A percentile compares a stretch with the other conserved stretches of the same genome.
phyloP scores from a whole-genome alignment of 2,329 filamentous ascomycete species.

The Diaporthe velutina region DNA sequence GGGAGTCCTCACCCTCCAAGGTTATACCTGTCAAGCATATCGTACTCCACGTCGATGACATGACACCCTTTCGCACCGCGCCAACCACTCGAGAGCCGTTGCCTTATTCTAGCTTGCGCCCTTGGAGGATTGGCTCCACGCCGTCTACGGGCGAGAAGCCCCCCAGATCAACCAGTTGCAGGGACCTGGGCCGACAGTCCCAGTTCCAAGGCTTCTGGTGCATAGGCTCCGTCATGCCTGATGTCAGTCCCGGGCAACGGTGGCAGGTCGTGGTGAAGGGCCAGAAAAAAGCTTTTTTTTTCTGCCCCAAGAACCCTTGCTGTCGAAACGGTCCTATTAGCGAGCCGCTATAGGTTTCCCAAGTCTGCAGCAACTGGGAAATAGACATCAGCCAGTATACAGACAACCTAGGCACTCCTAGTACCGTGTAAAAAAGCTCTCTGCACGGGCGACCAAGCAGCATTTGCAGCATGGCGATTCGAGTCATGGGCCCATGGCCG shows the following conservation, averaged over 20 bases:
- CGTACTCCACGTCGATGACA: not conserved
- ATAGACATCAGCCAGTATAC: not conserved
- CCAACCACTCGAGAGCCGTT: slow-evolving; percentile 19
- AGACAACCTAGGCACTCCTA: not conserved
- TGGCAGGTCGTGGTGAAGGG: slow-evolving; percentile 2
- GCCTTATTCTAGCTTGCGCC: not conserved
- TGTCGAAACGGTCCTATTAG: not conserved
- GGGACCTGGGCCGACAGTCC: slow-evolving; percentile 2
- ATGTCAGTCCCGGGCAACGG: slow-evolving; percentile 8
- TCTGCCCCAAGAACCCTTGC: slow-evolving; percentile 1
- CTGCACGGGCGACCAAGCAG: slow-evolving; percentile 2
- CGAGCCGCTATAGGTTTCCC: slow-evolving; percentile 9
- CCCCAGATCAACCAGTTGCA: slow-evolving; percentile 7
- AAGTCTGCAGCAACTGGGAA: slow-evolving; percentile 11
- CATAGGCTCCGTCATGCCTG: slow-evolving; percentile 20
- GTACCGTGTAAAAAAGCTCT: not conserved
- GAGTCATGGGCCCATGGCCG: slow-evolving; percentile 25
- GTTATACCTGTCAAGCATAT: not conserved
- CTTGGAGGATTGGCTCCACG: not conserved
- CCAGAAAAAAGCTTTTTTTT: slow-evolving; percentile 22
- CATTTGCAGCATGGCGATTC: not conserved
- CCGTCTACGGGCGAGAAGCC: slow-evolving; percentile 7
- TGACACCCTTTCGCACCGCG: slow-evolving; percentile 5
- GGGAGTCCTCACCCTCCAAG: not conserved
- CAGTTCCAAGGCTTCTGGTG: slow-evolving; percentile 19